A percentile compares a stretch with the other conserved stretches of the same genome.
Evolutionary conservation across 78 protist species (phyloP).

Genomic region (Parvularia atlantis): DNA sequence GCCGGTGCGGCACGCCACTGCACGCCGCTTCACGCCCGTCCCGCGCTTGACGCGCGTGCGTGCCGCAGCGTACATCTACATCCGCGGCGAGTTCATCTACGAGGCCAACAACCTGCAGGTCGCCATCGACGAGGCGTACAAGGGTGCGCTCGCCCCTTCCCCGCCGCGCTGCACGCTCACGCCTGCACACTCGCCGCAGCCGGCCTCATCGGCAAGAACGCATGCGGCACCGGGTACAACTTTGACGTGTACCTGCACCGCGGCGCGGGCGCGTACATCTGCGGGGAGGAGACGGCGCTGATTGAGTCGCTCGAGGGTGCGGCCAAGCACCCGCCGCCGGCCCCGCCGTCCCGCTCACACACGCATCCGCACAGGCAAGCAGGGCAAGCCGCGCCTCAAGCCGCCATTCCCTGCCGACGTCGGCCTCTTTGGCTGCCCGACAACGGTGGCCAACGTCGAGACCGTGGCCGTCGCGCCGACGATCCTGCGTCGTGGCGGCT

Average conservation of each 20-base stretch:
- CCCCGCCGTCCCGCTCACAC: neutral
- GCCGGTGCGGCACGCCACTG: slow-evolving; percentile 16
- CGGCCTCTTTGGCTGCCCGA: slow-evolving; percentile 97
- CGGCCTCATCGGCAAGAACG: slow-evolving; percentile 91
- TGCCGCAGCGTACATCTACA: slow-evolving; percentile 88
- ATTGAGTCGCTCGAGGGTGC: slow-evolving; percentile 91
- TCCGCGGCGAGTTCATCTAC: slow-evolving; percentile 87
- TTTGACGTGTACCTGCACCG: slow-evolving; percentile 88
- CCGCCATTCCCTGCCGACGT: slow-evolving; percentile 98
- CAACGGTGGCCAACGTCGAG: slow-evolving; percentile 98
- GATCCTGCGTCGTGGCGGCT: slow-evolving; percentile 78
- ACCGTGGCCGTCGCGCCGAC: slow-evolving; percentile 97
- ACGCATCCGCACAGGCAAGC: neutral
- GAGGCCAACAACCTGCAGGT: slow-evolving; percentile 58
- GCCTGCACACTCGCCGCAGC: slow-evolving; percentile 5
- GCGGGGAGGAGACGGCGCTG: slow-evolving; percentile 99
- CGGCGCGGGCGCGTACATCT: slow-evolving; percentile 98
- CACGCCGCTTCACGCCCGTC: neutral
- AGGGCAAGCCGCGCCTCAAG: slow-evolving; percentile 94
- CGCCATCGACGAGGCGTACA: slow-evolving; percentile 91
- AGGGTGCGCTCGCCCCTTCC: slow-evolving; percentile 21
- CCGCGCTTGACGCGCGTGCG: neutral
- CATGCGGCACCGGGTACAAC: slow-evolving; percentile 83
- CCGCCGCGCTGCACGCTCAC: neutral
- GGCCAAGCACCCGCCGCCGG: neutral